Percentiles rank a stretch among this genome's conserved stretches.
phyloP scores from a whole-genome alignment of 202 grass and related monocot genomes.

The Panicum hallii region DNA sequence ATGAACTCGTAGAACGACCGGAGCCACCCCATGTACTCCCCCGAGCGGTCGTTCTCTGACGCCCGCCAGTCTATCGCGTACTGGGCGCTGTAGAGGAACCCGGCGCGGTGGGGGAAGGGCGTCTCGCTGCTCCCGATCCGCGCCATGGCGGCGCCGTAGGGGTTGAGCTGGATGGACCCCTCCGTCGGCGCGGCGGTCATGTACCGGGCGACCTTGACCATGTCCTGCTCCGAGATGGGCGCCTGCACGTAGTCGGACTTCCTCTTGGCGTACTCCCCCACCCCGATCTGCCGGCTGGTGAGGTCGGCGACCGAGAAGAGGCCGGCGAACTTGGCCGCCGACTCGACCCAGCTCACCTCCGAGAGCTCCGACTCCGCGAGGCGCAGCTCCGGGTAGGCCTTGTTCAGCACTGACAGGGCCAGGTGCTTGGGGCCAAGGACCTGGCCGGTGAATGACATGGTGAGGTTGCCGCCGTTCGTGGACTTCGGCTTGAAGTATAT shows the following conservation, averaged over 20 bases:
- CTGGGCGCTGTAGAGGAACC: constrained; percentile 56
- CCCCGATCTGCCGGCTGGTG: neutral
- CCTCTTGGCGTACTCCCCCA: constrained; percentile 49
- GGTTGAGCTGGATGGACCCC: constrained; percentile 58
- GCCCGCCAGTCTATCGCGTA: constrained; percentile 41
- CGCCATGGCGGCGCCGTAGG: constrained; percentile 67
- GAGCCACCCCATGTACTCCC: constrained; percentile 60
- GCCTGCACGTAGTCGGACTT: constrained; percentile 68
- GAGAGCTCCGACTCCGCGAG: constrained; percentile 36
- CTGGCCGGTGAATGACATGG: constrained; percentile 50
- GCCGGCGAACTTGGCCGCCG: constrained; percentile 50
- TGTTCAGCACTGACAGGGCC: constrained; percentile 27
- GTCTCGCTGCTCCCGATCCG: constrained; percentile 21
- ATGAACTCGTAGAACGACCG: constrained; percentile 57
- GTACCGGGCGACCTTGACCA: constrained; percentile 25
- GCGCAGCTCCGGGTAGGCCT: constrained; percentile 45
- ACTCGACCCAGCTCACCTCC: constrained; percentile 68
- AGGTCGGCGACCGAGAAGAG: constrained; percentile 49
- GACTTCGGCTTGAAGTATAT: neutral
- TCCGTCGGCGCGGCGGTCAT: constrained; percentile 25
- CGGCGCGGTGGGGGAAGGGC: constrained; percentile 64
- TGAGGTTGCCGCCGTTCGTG: constrained; percentile 15
- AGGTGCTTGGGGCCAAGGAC: constrained; percentile 30
- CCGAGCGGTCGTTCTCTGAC: neutral
- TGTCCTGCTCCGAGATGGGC: constrained; percentile 2